Percentiles rank a stretch among this genome's conserved stretches.
These are phyloP conservation scores for Tolypocladium inflatum DNA, from an alignment of 2,329 filamentous ascomycete species.

Conservation along the genomic window DNA sequence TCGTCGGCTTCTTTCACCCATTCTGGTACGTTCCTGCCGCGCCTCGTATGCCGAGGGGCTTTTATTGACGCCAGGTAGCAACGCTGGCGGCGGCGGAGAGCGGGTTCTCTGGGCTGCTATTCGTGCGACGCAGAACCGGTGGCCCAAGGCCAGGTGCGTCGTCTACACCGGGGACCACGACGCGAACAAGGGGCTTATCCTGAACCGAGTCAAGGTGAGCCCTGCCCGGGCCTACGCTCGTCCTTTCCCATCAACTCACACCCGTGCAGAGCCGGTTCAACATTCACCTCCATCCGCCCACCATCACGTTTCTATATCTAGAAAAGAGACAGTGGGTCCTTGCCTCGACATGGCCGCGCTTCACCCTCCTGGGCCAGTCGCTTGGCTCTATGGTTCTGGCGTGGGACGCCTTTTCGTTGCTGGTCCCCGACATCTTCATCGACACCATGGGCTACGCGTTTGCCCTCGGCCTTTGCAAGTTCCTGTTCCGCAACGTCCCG, in stretches of 20 bases:
- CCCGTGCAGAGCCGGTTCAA: conserved; percentile 68
- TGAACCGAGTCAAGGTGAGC: conserved; percentile 63
- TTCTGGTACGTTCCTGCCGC: conserved; percentile 60
- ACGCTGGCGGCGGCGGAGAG: conserved; percentile 92
- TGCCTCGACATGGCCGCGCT: conserved; percentile 77
- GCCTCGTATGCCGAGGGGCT: background rate
- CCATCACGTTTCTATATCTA: conserved; percentile 82
- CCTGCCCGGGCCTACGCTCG: background rate
- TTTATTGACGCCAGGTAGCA: conserved; percentile 41
- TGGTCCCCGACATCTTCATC: conserved; percentile 88
- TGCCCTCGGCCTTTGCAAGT: conserved; percentile 69
- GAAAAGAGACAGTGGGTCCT: conserved; percentile 81
- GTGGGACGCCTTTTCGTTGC: conserved; percentile 84
- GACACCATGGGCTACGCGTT: conserved; percentile 99
- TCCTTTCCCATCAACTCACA: conserved; percentile 5
- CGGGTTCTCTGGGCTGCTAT: conserved; percentile 95
- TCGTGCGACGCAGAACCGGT: conserved; percentile 77
- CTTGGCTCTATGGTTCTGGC: conserved; percentile 79
- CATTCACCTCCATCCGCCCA: conserved; percentile 76
- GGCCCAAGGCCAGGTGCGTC: conserved; percentile 80
- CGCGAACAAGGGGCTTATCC: conserved; percentile 68
- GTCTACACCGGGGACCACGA: conserved; percentile 96
- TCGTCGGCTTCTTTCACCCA: conserved; percentile 94
- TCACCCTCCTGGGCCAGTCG: conserved; percentile 91
- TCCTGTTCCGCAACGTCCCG: conserved; percentile 70